Evolutionary conservation across 1,139 yeast genomes (phyloP).

Genomic region (Spathaspora jeffriesii): DNA sequence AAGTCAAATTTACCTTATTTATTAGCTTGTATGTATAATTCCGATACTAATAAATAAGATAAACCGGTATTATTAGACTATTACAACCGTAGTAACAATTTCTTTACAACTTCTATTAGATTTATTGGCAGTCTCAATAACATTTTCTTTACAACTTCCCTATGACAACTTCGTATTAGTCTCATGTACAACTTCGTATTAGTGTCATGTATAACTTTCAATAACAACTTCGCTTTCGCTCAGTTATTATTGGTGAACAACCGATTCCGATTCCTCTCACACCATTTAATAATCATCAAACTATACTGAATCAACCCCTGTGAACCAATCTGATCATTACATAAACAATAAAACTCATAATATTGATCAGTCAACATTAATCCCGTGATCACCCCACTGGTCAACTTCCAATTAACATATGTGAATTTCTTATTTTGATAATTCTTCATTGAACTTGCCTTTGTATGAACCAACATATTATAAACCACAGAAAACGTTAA

Average conservation of each 20-base stretch:
- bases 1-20: too few relatives aligned
- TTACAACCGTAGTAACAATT: too few relatives aligned
- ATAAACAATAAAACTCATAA: slow-evolving; percentile 42
- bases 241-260: slow-evolving; percentile 26
- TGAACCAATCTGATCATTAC: slow-evolving; percentile 28
- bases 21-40: too few relatives aligned
- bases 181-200: too few relatives aligned
- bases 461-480: slow-evolving; percentile 27
- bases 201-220: too few relatives aligned
- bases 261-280: slow-evolving; percentile 34
- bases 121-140: too few relatives aligned
- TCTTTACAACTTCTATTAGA: too few relatives aligned
- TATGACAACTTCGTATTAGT: too few relatives aligned
- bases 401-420: slow-evolving; percentile 29
- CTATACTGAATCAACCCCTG: slow-evolving; percentile 33
- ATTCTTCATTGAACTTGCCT: slow-evolving; percentile 23
- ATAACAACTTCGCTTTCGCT: too few relatives aligned
- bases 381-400: slow-evolving; percentile 25
- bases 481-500: slow-evolving; percentile 34
- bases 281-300: slow-evolving; percentile 39
- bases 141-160: too few relatives aligned
- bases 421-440: slow-evolving; percentile 31
- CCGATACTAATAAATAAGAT: too few relatives aligned
- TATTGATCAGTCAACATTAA: slow-evolving; percentile 37
- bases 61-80: too few relatives aligned